Percentiles rank a stretch among this genome's conserved stretches.
phyloP scores from a whole-genome alignment of 2,329 filamentous ascomycete genomes.

The Aspergillus texensis region DNA sequence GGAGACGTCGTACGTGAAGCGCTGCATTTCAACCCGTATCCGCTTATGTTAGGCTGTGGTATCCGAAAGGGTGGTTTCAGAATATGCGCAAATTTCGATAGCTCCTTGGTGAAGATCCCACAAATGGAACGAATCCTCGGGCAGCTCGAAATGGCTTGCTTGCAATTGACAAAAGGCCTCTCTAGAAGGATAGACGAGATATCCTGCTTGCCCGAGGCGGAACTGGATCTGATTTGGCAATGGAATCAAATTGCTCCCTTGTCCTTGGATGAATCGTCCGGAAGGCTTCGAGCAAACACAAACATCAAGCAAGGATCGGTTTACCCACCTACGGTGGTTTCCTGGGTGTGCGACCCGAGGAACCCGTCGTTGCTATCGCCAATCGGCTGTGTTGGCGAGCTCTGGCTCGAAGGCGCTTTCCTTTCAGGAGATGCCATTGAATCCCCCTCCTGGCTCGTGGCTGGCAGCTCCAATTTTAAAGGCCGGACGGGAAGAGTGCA shows the following conservation, averaged over 20 bases:
- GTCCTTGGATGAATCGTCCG: slow-evolving; percentile 31
- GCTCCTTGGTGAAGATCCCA: slow-evolving; percentile 32
- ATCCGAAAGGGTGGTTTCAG: slow-evolving; percentile 47
- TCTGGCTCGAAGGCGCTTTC: slow-evolving; percentile 45
- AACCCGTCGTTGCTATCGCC: slow-evolving; percentile 43
- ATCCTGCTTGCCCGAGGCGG: slow-evolving; percentile 39
- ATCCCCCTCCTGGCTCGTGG: slow-evolving; percentile 30
- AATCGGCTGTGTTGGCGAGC: slow-evolving; percentile 42
- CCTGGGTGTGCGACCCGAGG: slow-evolving; percentile 33
- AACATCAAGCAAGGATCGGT: slow-evolving; percentile 25
- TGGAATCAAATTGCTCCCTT: slow-evolving; percentile 45
- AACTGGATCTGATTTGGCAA: slow-evolving; percentile 48
- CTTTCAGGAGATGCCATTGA: slow-evolving; percentile 29
- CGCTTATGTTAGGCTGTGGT: slow-evolving; percentile 53
- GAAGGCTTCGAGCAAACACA: slow-evolving; percentile 24
- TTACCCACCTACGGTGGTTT: slow-evolving; percentile 38
- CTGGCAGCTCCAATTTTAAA: slow-evolving; percentile 33
- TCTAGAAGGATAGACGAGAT: slow-evolving; percentile 36
- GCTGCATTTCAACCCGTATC: slow-evolving; percentile 52
- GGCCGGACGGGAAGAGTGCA: slow-evolving; percentile 37
- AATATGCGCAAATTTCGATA: slow-evolving; percentile 50
- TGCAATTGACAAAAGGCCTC: slow-evolving; percentile 29
- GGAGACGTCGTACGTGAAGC: slow-evolving; percentile 41
- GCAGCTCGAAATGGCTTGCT: slow-evolving; percentile 38
- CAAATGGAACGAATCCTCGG: slow-evolving; percentile 44